phyloP scores from a whole-genome alignment of 1,284 basidiomycete species.

The Fomitopsis schrenkii region DNA sequence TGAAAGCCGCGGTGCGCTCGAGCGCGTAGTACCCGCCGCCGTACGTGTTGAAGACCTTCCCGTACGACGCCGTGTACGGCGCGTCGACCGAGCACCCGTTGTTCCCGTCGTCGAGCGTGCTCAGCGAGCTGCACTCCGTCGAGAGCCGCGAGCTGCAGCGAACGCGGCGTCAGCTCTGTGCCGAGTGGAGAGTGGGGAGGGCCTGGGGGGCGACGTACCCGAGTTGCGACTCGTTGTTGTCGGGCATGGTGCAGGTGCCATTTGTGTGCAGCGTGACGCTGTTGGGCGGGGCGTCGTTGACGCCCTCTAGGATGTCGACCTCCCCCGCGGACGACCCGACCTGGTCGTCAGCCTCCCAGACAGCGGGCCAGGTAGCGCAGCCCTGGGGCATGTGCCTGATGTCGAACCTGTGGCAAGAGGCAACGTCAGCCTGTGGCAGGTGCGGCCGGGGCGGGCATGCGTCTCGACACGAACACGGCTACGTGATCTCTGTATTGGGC shows the following conservation, averaged over 20 bases:
- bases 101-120: slow-evolving; percentile 44
- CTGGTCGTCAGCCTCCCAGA: slow-evolving; percentile 41
- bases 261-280: slow-evolving; percentile 52
- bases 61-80: slow-evolving; percentile 45
- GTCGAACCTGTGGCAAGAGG: slow-evolving; percentile 33
- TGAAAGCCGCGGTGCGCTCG: slow-evolving; percentile 43
- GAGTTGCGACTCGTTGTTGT: slow-evolving; percentile 11
- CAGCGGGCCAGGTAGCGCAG: slow-evolving; percentile 60
- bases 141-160: slow-evolving; percentile 10
- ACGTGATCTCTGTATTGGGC: slow-evolving; percentile 52
- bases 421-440: background rate
- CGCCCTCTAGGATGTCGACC: slow-evolving; percentile 43
- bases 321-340: slow-evolving; percentile 31
- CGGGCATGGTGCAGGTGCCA: slow-evolving; percentile 36
- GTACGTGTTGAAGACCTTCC: slow-evolving; percentile 53
- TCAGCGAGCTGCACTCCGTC: slow-evolving; percentile 16
- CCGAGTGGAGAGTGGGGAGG: background rate
- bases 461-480: slow-evolving; percentile 41
- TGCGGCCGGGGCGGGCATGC: too few species aligned
- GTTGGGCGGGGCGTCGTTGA: slow-evolving; percentile 47
- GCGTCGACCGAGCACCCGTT: slow-evolving; percentile 60
- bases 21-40: slow-evolving; percentile 63
- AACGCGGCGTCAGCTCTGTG: background rate
- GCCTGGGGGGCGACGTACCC: slow-evolving; percentile 15
- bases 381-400: slow-evolving; percentile 58